phyloP scores from a whole-genome alignment of 2,329 filamentous ascomycete genomes.

The Sclerotinia borealis region DNA sequence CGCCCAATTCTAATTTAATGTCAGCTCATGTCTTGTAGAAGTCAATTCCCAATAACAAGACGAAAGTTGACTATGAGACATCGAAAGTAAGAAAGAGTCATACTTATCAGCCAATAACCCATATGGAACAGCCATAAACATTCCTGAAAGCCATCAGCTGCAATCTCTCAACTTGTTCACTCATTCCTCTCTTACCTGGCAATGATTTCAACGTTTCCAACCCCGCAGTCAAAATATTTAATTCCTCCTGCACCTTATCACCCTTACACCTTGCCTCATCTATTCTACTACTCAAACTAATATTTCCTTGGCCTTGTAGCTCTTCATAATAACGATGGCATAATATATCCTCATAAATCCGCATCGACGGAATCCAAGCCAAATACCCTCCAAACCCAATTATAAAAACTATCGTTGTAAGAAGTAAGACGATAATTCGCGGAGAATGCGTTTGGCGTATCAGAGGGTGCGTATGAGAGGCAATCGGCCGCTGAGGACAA shows the following conservation, averaged over 20 bases:
- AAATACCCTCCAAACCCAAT: conserved; percentile 30
- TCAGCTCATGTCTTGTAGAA: background rate
- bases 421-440: conserved; percentile 31
- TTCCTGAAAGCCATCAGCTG: conserved; percentile 17
- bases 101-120: conserved; percentile 36
- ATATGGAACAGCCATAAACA: conserved; percentile 35
- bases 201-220: conserved; percentile 30
- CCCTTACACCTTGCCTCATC: conserved; percentile 36
- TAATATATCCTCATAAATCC: conserved; percentile 37
- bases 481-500: background rate
- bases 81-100: conserved; percentile 2
- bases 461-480: background rate
- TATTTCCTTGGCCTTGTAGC: conserved; percentile 20
- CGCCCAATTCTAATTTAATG: conserved; percentile 30
- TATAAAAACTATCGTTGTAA: conserved; percentile 32
- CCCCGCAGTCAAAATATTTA: conserved; percentile 34
- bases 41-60: too few species aligned
- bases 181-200: conserved; percentile 24
- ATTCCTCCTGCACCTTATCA: conserved; percentile 33
- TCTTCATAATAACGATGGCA: conserved; percentile 36
- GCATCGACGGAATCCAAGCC: conserved; percentile 32
- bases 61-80: background rate
- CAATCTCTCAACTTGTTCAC: background rate
- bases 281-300: conserved; percentile 27
- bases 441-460: conserved; percentile 19